A percentile compares a stretch with the other conserved stretches of the same genome.
Conservation (phyloP, 495 filamentous ascomycete genomes). For the Margaritispora aquatica region DNA sequence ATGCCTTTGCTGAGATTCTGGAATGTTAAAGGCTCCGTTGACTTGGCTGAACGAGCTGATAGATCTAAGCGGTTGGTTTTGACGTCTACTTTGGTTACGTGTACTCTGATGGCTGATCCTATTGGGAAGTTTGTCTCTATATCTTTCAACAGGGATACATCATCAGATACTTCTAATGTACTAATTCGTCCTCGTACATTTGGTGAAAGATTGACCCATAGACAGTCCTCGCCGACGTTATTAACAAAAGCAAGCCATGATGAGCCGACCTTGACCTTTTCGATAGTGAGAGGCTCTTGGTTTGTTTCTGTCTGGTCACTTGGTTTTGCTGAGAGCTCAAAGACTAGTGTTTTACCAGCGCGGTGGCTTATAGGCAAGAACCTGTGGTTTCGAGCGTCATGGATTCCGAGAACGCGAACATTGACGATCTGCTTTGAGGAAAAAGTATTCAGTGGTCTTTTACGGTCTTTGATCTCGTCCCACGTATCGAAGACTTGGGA, state of each 20-base stretch:
- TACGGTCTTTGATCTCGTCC: constrained; percentile 78
- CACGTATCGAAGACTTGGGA: constrained; percentile 84
- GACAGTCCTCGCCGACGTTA: constrained; percentile 65
- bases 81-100: constrained; percentile 69
- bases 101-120: constrained; percentile 75
- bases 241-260: constrained; percentile 80
- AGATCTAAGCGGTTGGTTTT: constrained; percentile 73
- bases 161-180: constrained; percentile 77
- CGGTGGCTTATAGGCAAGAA: constrained; percentile 90
- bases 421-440: constrained; percentile 59
- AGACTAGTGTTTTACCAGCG: constrained; percentile 66
- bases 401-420: constrained; percentile 77
- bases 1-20: constrained; percentile 66
- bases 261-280: constrained; percentile 66
- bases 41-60: constrained; percentile 54
- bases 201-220: constrained; percentile 91
- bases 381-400: constrained; percentile 83
- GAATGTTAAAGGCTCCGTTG: constrained; percentile 52
- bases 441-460: constrained; percentile 68
- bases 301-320: constrained; percentile 47
- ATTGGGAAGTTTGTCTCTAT: constrained; percentile 80
- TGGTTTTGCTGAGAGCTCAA: constrained; percentile 83
- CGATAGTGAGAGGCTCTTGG: constrained; percentile 56
- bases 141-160: constrained; percentile 68
- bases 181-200: constrained; percentile 79